Percentiles rank a stretch among this genome's conserved stretches.
Conservation (phyloP, 495 filamentous ascomycete genomes). For the Penicillium coprophilum region DNA sequence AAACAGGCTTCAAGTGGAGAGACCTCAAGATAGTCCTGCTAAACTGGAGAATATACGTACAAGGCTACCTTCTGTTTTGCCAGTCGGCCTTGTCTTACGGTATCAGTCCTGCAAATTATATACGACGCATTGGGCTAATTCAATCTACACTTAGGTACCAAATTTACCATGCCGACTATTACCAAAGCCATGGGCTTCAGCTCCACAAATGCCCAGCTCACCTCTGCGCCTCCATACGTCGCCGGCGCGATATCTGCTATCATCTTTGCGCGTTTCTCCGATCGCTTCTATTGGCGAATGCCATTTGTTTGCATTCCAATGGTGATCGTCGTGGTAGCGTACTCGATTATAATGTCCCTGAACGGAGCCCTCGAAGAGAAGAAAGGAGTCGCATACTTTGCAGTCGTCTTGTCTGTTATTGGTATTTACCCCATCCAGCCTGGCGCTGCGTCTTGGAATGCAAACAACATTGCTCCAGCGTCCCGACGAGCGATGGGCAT, state of each 20-base stretch:
- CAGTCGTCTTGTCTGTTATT: background rate
- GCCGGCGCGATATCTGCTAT: constrained; percentile 6
- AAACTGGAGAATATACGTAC: constrained; percentile 33
- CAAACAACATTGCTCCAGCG: constrained; percentile 13
- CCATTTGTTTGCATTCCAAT: constrained; percentile 2
- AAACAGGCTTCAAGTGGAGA: constrained; percentile 20
- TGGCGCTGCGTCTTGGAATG: constrained; percentile 5
- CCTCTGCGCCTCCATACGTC: background rate
- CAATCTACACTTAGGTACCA: background rate
- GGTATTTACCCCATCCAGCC: constrained; percentile 11
- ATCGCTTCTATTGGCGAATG: constrained; percentile 6
- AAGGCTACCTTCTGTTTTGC: constrained; percentile 29
- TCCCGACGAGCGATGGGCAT: constrained; percentile 8
- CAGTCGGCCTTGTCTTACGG: constrained; percentile 32
- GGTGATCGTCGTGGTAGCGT: background rate
- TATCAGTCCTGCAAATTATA: background rate
- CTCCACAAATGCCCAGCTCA: constrained; percentile 1
- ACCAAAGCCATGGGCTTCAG: constrained; percentile 6
- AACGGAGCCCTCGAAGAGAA: background rate
- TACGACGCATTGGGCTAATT: background rate
- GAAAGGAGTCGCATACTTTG: constrained; percentile 2
- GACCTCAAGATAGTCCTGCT: constrained; percentile 23
- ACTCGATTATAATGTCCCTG: constrained; percentile 2
- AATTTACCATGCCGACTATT: constrained; percentile 4
- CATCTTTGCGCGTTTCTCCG: background rate